Evolutionary conservation across 129 eudicot species (phyloP), one percentile per base, ranked within the genome.

Genomic region (Smallanthus sonchifolius): DNA sequence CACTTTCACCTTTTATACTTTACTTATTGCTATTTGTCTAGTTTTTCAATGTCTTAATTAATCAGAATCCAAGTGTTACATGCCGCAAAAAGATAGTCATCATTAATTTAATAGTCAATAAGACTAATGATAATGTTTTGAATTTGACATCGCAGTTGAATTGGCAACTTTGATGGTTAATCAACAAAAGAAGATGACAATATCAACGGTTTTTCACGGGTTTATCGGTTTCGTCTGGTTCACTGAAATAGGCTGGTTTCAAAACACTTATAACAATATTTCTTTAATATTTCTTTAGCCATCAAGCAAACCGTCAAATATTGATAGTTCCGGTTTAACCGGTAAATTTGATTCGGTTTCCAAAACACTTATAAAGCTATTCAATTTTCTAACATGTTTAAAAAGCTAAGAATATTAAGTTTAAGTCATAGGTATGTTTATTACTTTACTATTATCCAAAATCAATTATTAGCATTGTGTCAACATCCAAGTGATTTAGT

Each of bases 1-100:
- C 74, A 32, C 74, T 16, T 39, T 49, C 70, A 44, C 67, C 80
- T 76, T 52, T 52, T 75, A 65, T 11, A 2, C 19, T 65, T 56
- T 59, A 30, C 42, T 59, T 37, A 20, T n/a, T 75, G 13, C 11
- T 65, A 38, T 52, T 65, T 49, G 4, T 49, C 47, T 48, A 20
- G 54, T 75, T 52, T 16, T 51, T 24, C 17, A 65, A 51, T 65
- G 48, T 45, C 9, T 2, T 30, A 17, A 62, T 49, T 62, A 47
- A 36, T 74, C 11, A 35, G 49, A 43, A 36, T 10, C 51, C 28
- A 17, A 45, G 19, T 8, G 20, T 59, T 45, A 39, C 57, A 28
- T 4, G 7, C 55, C 20, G 8, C 16, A 13, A 39, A 55, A 55
- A 52, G 45, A 55, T 40, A 15, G 16, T 36, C 6, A 70, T 70